Base-by-base conservation (phyloP, 2,329 filamentous ascomycete species). In the Colletotrichum musae region DNA sequence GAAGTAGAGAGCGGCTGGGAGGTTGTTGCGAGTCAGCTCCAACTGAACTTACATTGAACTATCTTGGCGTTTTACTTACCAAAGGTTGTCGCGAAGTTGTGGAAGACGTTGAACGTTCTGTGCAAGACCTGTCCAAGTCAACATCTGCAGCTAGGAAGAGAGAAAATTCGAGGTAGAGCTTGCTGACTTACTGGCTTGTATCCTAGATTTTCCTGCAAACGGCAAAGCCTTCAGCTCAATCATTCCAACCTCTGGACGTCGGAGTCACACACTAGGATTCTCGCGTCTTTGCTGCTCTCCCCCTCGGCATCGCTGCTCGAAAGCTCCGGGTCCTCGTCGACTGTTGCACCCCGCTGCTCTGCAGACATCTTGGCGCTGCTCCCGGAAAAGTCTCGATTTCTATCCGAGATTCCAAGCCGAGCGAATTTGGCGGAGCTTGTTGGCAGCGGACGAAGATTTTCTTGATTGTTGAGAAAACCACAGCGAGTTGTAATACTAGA, bases 61-160 rank as follows among this genome's bases (percentile, higher is more conserved):
- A 9, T 47, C 45, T 6, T 7, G 45, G 16, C 45, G 4, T 24
- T 26, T 59, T 15, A 56, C 79, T 41, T 75, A 89, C 87, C 87
- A 72, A 89, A 89, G 13, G 86, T 88, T 2, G 87, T 88, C 3
- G 87, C 83, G 73, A 89, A 89, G 75, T 87, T 89, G 74, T 89
- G 87, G 62, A 89, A 83, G 16, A 87, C 79, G 39, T 85, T 85
- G 73, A 88, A 89, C 45, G 85, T 87, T 70, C 87, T 81, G 76
- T 88, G 86, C 47, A 89, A 79, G 58, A 88, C 85, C 87, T 88
- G 68, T 28, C 52, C 57, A 47, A 32, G 45, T 68, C 26, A 64
- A 56, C 16, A 4, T n/a, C 2, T 45, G 21, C 28, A 41, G 6
- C 7, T 24, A 13, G n/a, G 39, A n/a, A 6, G 7, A 41, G 12